Base-by-base conservation (phyloP, 192 early-diverging fungal genomes). In the Cladochytrium replicatum region DNA sequence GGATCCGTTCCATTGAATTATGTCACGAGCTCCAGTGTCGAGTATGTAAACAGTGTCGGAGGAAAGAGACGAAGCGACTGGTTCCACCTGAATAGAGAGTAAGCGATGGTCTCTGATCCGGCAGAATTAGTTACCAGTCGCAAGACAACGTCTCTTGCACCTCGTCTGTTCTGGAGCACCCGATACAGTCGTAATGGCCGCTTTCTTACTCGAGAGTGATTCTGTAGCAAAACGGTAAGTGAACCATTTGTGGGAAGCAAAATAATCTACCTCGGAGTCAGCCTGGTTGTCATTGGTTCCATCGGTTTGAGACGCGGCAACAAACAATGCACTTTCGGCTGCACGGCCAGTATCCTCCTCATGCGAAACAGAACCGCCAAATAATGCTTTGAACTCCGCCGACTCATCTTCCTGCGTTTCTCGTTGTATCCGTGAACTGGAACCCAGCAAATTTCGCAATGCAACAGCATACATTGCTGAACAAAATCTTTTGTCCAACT, bases 401-500 rank as follows among this genome's bases (percentile, higher is more conserved):
- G 50, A 59, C 29, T 64, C 60, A 13, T 68, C 61, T n/a, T 31
- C 41, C 21, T 49, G 21, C 0, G 50, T 47, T 29, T 57, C 48
- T 6, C 67, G 46, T 39, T 57, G 29, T 6, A 73, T 59, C 19
- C 25, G 31, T 7, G 23, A 43, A 2, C 34, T 43, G 2, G 55
- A 42, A 5, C 46, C 53, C 13, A 73, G 15, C 54, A 48, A 48
- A 41, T 75, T 66, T 54, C 72, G 56, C 19, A 73, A 41, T 4
- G 55, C 69, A 5, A 72, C 66, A 13, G 67, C 50, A 46, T 43
- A 76, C 64, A 76, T 67, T 29, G 74, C 74, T 17, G 43, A 43
- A 50, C 74, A 76, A 46, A 76, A 76, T 9, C 64, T 57, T 44
- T 76, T 76, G 49, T 76, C 74, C 15, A 62, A 43, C 43, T 76